phyloP scores from a whole-genome alignment of 352 stramenopile species.

The Pythium chondricola region DNA sequence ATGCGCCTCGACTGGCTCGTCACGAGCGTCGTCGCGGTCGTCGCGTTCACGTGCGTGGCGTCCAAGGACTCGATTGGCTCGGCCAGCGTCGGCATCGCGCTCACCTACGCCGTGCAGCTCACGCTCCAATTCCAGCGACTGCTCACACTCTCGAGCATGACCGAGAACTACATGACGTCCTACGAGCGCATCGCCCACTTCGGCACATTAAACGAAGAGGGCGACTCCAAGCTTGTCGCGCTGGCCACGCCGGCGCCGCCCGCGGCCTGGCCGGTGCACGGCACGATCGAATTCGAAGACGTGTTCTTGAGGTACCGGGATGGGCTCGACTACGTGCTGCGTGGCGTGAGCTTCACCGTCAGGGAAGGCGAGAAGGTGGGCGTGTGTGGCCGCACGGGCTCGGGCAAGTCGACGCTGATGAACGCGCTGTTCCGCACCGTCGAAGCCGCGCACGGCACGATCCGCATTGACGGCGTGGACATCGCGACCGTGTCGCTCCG shows the following conservation, averaged over 20 bases:
- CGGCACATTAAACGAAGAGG: constrained; percentile 6
- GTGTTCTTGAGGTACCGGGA: constrained; percentile 26
- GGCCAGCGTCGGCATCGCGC: constrained; percentile 62
- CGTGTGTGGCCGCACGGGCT: constrained; percentile 24
- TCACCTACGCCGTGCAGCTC: constrained; percentile 86
- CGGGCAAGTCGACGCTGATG: constrained; percentile 29
- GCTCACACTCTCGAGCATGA: constrained; percentile 6
- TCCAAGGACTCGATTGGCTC: constrained; percentile 12
- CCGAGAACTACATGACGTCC: constrained; percentile 25
- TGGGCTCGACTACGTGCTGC: constrained; percentile 23
- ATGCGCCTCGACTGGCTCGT: constrained; percentile 37
- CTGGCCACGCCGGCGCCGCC: not conserved
- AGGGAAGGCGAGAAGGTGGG: constrained; percentile 18
- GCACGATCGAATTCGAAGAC: constrained; percentile 16
- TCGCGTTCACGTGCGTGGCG: constrained; percentile 20
- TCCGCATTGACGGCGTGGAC: constrained; percentile 81
- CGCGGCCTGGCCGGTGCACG: constrained; percentile 18
- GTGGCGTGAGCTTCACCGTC: constrained; percentile 17
- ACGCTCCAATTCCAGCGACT: constrained; percentile 48
- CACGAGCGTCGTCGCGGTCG: constrained; percentile 19
- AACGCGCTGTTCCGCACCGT: constrained; percentile 25
- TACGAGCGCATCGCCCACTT: constrained; percentile 22
- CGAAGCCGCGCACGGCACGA: constrained; percentile 31
- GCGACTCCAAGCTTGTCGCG: no score
- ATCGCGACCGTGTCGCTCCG: constrained; percentile 22